Percentiles rank a stretch among this genome's conserved stretches.
phyloP scores from a whole-genome alignment of 805 yeast species.

The Metschnikowia chrysomelidarum region DNA sequence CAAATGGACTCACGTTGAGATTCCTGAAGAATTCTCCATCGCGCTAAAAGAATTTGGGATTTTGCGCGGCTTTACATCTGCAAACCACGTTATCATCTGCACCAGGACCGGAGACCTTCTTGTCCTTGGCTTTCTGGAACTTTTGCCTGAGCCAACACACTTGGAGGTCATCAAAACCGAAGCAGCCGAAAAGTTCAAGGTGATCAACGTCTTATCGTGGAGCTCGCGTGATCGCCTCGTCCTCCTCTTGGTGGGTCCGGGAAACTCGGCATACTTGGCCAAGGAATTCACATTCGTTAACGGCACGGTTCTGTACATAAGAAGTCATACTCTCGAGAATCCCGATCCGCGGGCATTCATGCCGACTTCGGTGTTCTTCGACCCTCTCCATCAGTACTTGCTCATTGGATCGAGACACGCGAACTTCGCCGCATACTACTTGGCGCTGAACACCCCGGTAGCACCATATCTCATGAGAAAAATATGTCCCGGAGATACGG shows the following conservation, averaged over 20 bases:
- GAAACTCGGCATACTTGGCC: slow-evolving; percentile 50
- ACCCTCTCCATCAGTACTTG: slow-evolving; percentile 37
- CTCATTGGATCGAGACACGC: slow-evolving; percentile 74
- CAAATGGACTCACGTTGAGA: slow-evolving; percentile 9
- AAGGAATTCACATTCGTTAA: slow-evolving; percentile 29
- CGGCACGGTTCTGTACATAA: slow-evolving; percentile 18
- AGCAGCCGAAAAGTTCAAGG: slow-evolving; percentile 34
- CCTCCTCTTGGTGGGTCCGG: slow-evolving; percentile 63
- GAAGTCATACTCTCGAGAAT: slow-evolving; percentile 25
- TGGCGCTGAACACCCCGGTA: slow-evolving; percentile 22
- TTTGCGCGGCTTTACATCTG: slow-evolving; percentile 39
- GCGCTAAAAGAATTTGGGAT: slow-evolving; percentile 34
- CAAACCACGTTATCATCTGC: slow-evolving; percentile 28
- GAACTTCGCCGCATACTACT: slow-evolving; percentile 55
- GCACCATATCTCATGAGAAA: slow-evolving; percentile 29
- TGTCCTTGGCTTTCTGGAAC: slow-evolving; percentile 36
- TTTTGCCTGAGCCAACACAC: slow-evolving; percentile 1
- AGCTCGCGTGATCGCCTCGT: slow-evolving; percentile 22
- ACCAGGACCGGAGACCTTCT: slow-evolving; percentile 42
- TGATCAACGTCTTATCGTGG: slow-evolving; percentile 47
- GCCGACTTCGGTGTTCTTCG: slow-evolving; percentile 50
- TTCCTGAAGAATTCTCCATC: slow-evolving; percentile 2
- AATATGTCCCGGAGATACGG: slow-evolving; percentile 64
- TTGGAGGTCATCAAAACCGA: slow-evolving; percentile 1
- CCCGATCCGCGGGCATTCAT: slow-evolving; percentile 12